Evolutionary conservation across 768 basidiomycete genomes (phyloP).

Genomic region (Goffeauzyma gilvescens): DNA sequence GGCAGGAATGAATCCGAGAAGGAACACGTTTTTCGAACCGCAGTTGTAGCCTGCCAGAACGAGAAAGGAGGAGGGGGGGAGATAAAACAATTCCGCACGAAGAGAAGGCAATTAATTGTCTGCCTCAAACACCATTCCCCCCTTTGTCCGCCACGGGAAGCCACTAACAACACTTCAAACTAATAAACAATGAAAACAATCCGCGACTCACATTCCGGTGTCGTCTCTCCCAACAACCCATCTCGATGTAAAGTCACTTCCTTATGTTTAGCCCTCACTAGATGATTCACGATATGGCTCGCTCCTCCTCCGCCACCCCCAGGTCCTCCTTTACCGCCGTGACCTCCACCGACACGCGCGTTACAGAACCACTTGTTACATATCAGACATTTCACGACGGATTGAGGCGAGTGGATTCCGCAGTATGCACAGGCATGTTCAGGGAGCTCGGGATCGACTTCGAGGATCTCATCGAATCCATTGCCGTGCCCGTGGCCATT

Average conservation of each 20-base stretch:
- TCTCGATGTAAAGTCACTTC: constrained; percentile 94
- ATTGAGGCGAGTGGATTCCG: constrained; percentile 90
- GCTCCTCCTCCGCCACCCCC: constrained; percentile 70
- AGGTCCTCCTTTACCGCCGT: background rate
- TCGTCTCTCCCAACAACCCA: constrained; percentile 85
- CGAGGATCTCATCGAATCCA: too few relatives aligned
- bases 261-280: constrained; percentile 97
- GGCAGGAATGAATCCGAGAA: constrained; percentile 97
- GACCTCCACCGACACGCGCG: constrained; percentile 40
- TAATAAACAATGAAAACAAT: too few relatives aligned
- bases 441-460: constrained; percentile 3
- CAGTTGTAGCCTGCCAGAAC: constrained; percentile 53
- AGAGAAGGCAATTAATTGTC: background rate
- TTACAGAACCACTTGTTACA: constrained; percentile 60
- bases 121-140: background rate
- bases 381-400: constrained; percentile 52
- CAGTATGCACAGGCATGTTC: constrained; percentile 46
- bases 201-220: constrained; percentile 58
- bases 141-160: background rate
- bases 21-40: constrained; percentile 97
- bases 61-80: background rate
- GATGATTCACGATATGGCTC: constrained; percentile 96
- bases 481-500: background rate
- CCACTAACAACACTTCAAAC: too few relatives aligned
- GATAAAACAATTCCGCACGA: background rate